Evolutionary conservation across 495 filamentous ascomycete genomes (phyloP), one percentile per base, ranked within the genome.

Genomic region (Trichoderma orchidacearum): DNA sequence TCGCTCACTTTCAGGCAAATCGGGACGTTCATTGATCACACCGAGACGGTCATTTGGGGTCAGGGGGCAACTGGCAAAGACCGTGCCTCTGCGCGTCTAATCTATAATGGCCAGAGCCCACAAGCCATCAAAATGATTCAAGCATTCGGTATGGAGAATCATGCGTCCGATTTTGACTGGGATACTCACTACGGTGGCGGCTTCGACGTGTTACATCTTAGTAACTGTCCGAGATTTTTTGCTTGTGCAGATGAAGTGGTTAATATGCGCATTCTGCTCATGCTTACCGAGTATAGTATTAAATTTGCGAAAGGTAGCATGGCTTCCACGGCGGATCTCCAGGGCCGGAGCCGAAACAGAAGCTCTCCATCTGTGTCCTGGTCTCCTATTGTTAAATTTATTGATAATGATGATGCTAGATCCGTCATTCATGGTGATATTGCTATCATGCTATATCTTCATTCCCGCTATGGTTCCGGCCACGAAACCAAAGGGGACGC

Each of bases 1-100:
- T 91, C 86, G 11, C 78, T 99, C 45, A 99, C 93, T 4, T 99
- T 99, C 65, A 80, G 93, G 9, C 77, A 83, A 36, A 96, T 99
- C 60, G 89, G 82, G 1, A 99, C 93, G 0, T 96, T 86, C 64
- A 70, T 95, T 9, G 70, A 85, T 58, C 70, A 76, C 7, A 68
- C 80, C 11, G 75, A 81, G 18, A 69, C 72, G 32, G 68, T 64
- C 13, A 95, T 99, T 59, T 97, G 90, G 90, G 93, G 93, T 29
- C 90, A 96, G 70, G 93, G 93, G 5, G 94, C 92, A 2, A 77
- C 75, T 0, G 65, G 71, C 11, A 97, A 96, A 69, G 71, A 68
- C 0, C 70, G 73, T 15, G 71, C 72, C 0, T 61, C 70, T 0
- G 87, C 90, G 3, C 67, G 71, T 9, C 62, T 68, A 0, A 84